phyloP scores from a whole-genome alignment of 78 protist species.

The Salpingoeca rosetta region DNA sequence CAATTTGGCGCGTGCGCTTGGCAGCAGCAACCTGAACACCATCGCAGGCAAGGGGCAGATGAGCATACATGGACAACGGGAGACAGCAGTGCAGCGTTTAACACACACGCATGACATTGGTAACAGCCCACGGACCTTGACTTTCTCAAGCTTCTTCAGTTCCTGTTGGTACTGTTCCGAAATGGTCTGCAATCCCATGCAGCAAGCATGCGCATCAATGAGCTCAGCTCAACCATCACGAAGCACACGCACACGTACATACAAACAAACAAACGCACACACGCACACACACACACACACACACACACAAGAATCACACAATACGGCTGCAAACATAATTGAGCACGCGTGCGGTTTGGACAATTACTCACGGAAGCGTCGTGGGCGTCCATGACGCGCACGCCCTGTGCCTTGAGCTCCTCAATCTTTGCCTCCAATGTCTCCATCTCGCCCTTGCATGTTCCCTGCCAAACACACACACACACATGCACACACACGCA shows the following conservation, averaged over 20 bases:
- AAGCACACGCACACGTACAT: too few species aligned
- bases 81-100: not conserved
- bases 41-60: not conserved
- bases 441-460: conserved; percentile 42
- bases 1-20: conserved; percentile 32
- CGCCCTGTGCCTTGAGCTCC: too few species aligned
- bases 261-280: not conserved
- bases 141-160: conserved; percentile 20
- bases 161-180: not conserved
- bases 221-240: too few species aligned
- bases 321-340: too few species aligned
- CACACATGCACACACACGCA: too few species aligned
- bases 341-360: not conserved
- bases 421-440: conserved; percentile 40
- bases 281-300: not conserved
- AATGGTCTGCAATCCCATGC: not conserved
- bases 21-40: not conserved
- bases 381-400: not conserved
- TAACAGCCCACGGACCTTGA: not conserved
- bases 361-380: not conserved
- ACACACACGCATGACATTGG: not conserved
- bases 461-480: too few species aligned
- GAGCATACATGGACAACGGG: not conserved
- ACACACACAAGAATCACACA: too few species aligned
- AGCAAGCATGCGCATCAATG: too few species aligned